Conservation (phyloP, 1,284 basidiomycete genomes). For the Meripilus lineatus region DNA sequence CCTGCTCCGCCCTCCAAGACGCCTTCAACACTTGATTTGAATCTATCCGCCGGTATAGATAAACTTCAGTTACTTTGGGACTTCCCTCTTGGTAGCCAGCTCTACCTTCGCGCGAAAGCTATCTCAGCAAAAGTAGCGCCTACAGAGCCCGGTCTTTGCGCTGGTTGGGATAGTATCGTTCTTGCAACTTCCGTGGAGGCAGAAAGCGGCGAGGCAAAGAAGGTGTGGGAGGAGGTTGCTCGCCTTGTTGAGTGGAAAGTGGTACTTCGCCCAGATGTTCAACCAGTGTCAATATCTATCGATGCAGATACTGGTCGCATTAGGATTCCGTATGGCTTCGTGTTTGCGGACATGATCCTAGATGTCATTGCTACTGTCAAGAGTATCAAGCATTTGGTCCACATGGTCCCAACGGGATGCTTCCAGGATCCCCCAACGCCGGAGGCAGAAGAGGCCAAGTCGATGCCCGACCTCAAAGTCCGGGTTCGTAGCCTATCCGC, state of each 20-base stretch:
- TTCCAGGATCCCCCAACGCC: conserved; percentile 53
- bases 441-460: conserved; percentile 65
- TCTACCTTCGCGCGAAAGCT: conserved; percentile 44
- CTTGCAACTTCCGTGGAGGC: conserved; percentile 39
- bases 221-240: conserved; percentile 78
- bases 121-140: conserved; percentile 26
- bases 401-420: conserved; percentile 40
- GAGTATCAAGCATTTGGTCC: conserved; percentile 58
- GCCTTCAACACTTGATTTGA: conserved; percentile 18
- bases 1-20: conserved; percentile 6
- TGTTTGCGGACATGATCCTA: conserved; percentile 70
- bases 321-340: conserved; percentile 77
- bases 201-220: conserved; percentile 25
- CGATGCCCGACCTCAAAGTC: conserved; percentile 63
- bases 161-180: conserved; percentile 34
- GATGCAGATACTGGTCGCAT: conserved; percentile 66
- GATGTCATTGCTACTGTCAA: conserved; percentile 65
- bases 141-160: conserved; percentile 9
- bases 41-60: conserved; percentile 25
- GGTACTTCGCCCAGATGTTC: conserved; percentile 14
- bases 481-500: conserved; percentile 58
- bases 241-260: conserved; percentile 60
- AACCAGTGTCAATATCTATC: conserved; percentile 36
- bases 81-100: conserved; percentile 41
- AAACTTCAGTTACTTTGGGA: conserved; percentile 40